Percentiles rank a stretch among this genome's conserved stretches.
These are phyloP conservation scores for Pseudogymnoascus verrucosus DNA, from an alignment of 2,329 filamentous ascomycete genomes.

Conservation along the genomic window DNA sequence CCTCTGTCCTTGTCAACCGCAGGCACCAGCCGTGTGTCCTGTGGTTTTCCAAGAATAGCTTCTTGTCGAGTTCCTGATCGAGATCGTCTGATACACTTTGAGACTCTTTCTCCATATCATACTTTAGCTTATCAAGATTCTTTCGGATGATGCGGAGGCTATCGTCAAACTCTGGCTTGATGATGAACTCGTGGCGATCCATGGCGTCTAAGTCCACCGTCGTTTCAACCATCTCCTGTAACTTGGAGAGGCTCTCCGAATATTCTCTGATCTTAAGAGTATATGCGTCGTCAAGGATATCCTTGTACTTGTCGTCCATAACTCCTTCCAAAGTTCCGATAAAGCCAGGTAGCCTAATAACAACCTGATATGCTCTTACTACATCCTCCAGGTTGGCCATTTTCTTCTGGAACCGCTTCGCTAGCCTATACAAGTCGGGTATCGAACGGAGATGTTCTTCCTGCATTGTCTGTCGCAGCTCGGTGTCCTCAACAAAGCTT, in stretches of 20 bases:
- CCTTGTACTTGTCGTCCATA: slow-evolving; percentile 90
- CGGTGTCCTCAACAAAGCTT: slow-evolving; percentile 87
- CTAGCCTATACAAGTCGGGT: slow-evolving; percentile 85
- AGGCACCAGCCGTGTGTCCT: slow-evolving; percentile 95
- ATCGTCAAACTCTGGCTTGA: slow-evolving; percentile 97
- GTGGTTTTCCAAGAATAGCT: slow-evolving; percentile 95
- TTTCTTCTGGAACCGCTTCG: slow-evolving; percentile 90
- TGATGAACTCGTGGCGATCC: slow-evolving; percentile 96
- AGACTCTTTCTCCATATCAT: slow-evolving; percentile 80
- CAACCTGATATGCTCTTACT: slow-evolving; percentile 87
- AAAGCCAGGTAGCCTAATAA: slow-evolving; percentile 85
- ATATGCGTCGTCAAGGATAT: slow-evolving; percentile 78
- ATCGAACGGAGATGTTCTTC: slow-evolving; percentile 91
- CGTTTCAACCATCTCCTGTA: slow-evolving; percentile 97
- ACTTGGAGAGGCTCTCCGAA: slow-evolving; percentile 69
- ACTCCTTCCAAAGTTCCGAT: slow-evolving; percentile 82
- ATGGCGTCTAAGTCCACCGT: slow-evolving; percentile 93
- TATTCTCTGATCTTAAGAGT: slow-evolving; percentile 73
- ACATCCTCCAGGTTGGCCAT: slow-evolving; percentile 92
- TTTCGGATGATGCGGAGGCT: slow-evolving; percentile 78
- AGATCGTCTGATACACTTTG: slow-evolving; percentile 69
- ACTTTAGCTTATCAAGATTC: slow-evolving; percentile 76
- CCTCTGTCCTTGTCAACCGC: slow-evolving; percentile 83
- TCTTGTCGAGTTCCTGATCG: slow-evolving; percentile 91
- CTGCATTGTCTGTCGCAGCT: slow-evolving; percentile 90